A percentile compares a stretch with the other conserved stretches of the same genome.
These are phyloP conservation scores for Fusarium odoratissimum DNA, from an alignment of 2,329 filamentous ascomycete species.

Conservation along the genomic window DNA sequence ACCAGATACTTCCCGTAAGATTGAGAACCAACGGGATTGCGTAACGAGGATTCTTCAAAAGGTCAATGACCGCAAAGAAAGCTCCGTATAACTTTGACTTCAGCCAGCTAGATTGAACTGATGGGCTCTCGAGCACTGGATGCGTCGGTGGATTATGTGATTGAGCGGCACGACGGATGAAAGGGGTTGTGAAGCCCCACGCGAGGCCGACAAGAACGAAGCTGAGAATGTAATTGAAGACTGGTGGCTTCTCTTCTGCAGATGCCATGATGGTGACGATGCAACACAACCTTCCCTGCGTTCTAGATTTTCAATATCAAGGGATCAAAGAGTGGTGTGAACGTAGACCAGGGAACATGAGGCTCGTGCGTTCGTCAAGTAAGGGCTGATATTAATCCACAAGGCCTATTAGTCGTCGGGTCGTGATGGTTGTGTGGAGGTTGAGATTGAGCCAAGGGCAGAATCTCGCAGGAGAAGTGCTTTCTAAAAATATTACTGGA, in stretches of 20 bases:
- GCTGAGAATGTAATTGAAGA: conserved; percentile 86
- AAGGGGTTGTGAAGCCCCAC: conserved; percentile 93
- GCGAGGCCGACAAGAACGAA: conserved; percentile 92
- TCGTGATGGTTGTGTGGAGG: conserved; percentile 30
- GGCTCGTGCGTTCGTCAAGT: conserved; percentile 32
- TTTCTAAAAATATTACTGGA: conserved; percentile 42
- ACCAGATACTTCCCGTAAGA: conserved; percentile 94
- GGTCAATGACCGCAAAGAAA: conserved; percentile 80
- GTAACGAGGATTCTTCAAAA: conserved; percentile 85
- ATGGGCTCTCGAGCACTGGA: conserved; percentile 62
- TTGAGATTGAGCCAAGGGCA: conserved; percentile 27
- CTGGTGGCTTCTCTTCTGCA: conserved; percentile 55
- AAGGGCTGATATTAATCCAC: conserved; percentile 11
- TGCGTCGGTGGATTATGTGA: conserved; percentile 75
- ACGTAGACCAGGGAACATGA: conserved; percentile 22
- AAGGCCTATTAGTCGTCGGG: conserved; percentile 25
- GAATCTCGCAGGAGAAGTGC: conserved; percentile 27
- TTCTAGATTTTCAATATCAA: conserved; percentile 19
- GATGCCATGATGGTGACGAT: conserved; percentile 25
- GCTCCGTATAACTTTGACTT: conserved; percentile 71
- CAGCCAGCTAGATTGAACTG: conserved; percentile 68
- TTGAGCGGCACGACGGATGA: conserved; percentile 88
- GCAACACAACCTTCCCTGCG: conserved; percentile 8
- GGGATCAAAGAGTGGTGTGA: conserved; percentile 20
- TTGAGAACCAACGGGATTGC: conserved; percentile 87